Percentiles rank a stretch among this genome's conserved stretches.
Evolutionary conservation across 169 alveolate genomes (phyloP).

Genomic region (Eimeria tenella): DNA sequence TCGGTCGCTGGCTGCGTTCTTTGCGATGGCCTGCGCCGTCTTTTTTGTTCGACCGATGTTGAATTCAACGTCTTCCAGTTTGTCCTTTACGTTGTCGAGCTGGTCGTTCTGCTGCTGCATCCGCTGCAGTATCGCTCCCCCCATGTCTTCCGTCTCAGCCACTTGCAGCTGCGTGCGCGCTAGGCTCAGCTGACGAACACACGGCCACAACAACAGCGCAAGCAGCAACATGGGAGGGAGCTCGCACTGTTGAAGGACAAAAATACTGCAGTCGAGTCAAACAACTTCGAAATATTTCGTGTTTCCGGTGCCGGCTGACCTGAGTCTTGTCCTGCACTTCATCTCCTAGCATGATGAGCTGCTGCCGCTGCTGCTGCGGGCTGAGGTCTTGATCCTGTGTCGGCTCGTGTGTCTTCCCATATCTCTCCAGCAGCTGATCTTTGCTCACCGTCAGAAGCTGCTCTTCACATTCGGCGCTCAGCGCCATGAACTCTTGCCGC

Average conservation of each 20-base stretch:
- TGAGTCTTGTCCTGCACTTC: constrained; percentile 73
- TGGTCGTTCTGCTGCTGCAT: constrained; percentile 77
- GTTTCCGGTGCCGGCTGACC: background rate
- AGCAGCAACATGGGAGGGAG: background rate
- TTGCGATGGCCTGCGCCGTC: constrained; percentile 71
- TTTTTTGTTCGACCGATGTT: constrained; percentile 55
- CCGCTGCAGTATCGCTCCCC: constrained; percentile 25
- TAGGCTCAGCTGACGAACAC: constrained; percentile 47
- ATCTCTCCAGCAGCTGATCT: constrained; percentile 52
- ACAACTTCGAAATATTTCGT: background rate
- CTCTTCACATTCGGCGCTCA: constrained; percentile 44
- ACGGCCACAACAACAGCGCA: background rate
- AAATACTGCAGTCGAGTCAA: background rate
- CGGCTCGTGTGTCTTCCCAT: background rate
- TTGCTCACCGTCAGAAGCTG: constrained; percentile 41
- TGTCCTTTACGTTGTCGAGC: constrained; percentile 53
- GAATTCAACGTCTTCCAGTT: constrained; percentile 53
- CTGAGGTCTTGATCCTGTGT: constrained; percentile 11
- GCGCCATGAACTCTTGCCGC: constrained; percentile 46
- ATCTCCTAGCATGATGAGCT: constrained; percentile 66
- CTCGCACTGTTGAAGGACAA: background rate
- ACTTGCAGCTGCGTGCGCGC: constrained; percentile 75
- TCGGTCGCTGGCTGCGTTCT: constrained; percentile 77
- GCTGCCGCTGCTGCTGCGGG: constrained; percentile 51
- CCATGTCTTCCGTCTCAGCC: constrained; percentile 76